Percentiles rank a stretch among this genome's conserved stretches.
phyloP scores from a whole-genome alignment of 75 land plant genomes.

The Picea sitchensis region DNA sequence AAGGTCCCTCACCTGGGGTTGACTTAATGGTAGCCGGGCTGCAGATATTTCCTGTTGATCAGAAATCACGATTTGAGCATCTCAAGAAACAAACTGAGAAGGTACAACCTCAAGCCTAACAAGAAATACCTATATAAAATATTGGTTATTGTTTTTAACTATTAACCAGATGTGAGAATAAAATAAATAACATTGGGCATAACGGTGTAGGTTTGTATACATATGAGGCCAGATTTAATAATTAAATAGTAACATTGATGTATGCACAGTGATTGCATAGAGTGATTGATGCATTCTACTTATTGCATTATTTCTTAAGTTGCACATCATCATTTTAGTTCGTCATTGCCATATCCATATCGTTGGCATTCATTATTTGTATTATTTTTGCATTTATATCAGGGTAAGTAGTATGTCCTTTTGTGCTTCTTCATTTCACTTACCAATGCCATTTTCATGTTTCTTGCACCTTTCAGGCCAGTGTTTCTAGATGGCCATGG shows the following conservation, averaged over 20 bases:
- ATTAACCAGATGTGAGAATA: neutral
- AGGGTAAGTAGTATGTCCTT: too few relatives aligned
- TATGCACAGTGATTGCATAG: too few relatives aligned
- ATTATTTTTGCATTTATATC: too few relatives aligned
- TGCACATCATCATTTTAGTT: too few relatives aligned
- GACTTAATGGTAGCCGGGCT: conserved; percentile 94
- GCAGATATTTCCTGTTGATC: conserved; percentile 83
- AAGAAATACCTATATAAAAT: neutral
- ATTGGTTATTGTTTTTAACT: neutral
- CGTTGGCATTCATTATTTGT: too few relatives aligned
- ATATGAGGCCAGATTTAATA: neutral
- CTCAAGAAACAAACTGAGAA: conserved; percentile 69
- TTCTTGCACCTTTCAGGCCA: too few relatives aligned
- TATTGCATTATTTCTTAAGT: too few relatives aligned
- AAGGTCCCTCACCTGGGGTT: conserved; percentile 88
- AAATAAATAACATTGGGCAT: neutral
- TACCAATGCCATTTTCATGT: too few relatives aligned
- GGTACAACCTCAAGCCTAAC: conserved; percentile 32
- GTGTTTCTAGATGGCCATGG: too few relatives aligned
- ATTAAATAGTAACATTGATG: neutral
- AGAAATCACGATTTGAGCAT: conserved; percentile 52
- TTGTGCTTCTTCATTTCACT: too few relatives aligned
- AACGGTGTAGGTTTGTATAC: neutral
- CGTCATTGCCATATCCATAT: too few relatives aligned
- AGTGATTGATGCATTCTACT: too few relatives aligned